phyloP scores from a whole-genome alignment of 495 filamentous ascomycete species.

The Annulohypoxylon moriforme region DNA sequence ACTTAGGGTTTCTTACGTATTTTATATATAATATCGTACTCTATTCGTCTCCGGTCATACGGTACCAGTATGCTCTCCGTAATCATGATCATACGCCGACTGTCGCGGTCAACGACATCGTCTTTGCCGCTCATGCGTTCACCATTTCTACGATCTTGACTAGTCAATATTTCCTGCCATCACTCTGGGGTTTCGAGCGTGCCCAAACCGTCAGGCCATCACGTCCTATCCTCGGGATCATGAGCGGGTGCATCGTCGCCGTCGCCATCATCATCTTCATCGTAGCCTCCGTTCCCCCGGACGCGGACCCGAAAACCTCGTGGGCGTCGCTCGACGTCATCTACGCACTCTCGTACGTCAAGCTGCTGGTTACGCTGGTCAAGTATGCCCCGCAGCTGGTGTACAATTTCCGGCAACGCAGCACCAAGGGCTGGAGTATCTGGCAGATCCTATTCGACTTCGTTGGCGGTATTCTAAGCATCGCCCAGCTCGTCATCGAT shows the following conservation, averaged over 20 bases:
- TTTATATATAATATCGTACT: slow-evolving; percentile 76
- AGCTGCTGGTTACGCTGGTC: slow-evolving; percentile 85
- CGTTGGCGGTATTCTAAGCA: slow-evolving; percentile 81
- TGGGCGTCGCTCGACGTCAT: slow-evolving; percentile 66
- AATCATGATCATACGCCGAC: slow-evolving; percentile 79
- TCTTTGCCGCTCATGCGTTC: slow-evolving; percentile 82
- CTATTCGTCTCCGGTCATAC: slow-evolving; percentile 80
- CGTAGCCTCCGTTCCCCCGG: slow-evolving; percentile 64
- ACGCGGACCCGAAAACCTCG: slow-evolving; percentile 54
- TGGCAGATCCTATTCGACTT: slow-evolving; percentile 86
- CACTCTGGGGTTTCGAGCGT: slow-evolving; percentile 79
- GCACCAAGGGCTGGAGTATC: slow-evolving; percentile 90
- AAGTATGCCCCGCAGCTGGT: slow-evolving; percentile 93
- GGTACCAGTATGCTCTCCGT: slow-evolving; percentile 84
- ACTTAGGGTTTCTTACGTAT: slow-evolving; percentile 79
- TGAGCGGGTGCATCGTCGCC: slow-evolving; percentile 71
- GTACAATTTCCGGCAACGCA: slow-evolving; percentile 82
- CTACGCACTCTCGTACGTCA: slow-evolving; percentile 85
- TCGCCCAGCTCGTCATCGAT: slow-evolving; percentile 85
- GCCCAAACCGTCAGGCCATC: slow-evolving; percentile 67
- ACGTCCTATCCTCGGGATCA: slow-evolving; percentile 71
- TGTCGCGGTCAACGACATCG: slow-evolving; percentile 89
- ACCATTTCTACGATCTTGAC: slow-evolving; percentile 73
- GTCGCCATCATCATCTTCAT: slow-evolving; percentile 67
- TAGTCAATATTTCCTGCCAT: slow-evolving; percentile 77